Percentiles rank a stretch among this genome's conserved stretches.
Conservation (phyloP, 352 stramenopile genomes). For the Pythium vanterpoolii region DNA sequence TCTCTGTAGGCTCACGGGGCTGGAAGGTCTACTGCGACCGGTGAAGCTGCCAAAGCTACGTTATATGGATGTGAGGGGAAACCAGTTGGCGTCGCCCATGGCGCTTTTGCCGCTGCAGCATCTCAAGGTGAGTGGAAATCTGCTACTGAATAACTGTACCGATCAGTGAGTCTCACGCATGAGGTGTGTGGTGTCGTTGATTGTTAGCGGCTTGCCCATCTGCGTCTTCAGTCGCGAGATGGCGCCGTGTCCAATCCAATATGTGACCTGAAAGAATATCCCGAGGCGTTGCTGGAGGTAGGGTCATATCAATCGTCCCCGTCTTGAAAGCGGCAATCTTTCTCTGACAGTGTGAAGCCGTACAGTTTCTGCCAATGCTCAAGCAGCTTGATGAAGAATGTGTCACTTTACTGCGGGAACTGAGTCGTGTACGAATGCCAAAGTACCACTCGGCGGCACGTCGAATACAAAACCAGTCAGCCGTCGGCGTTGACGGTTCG, state of each 20-base stretch:
- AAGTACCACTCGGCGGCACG: constrained; percentile 58
- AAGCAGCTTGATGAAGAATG: constrained; percentile 72
- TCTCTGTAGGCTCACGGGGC: constrained; percentile 31
- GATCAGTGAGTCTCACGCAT: neutral
- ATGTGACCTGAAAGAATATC: constrained; percentile 62
- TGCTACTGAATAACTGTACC: too few relatives aligned
- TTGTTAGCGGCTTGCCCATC: constrained; percentile 40
- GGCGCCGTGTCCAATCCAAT: constrained; percentile 58
- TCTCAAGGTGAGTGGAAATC: constrained; percentile 35
- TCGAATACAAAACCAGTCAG: constrained; percentile 25
- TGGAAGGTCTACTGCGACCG: constrained; percentile 56
- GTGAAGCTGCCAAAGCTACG: constrained; percentile 71
- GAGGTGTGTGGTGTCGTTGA: neutral
- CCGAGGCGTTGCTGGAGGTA: constrained; percentile 38
- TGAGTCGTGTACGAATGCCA: constrained; percentile 61
- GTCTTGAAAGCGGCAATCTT: constrained; percentile 12
- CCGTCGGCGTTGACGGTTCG: neutral
- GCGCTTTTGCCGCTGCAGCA: constrained; percentile 43
- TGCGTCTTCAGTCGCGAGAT: constrained; percentile 60
- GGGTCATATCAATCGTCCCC: neutral
- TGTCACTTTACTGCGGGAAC: constrained; percentile 48
- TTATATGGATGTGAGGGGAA: constrained; percentile 71
- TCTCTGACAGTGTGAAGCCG: neutral
- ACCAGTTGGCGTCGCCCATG: constrained; percentile 44
- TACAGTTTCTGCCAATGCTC: constrained; percentile 48